Conservation (phyloP, 2,329 filamentous ascomycete species). For the Penicillium sp. region DNA sequence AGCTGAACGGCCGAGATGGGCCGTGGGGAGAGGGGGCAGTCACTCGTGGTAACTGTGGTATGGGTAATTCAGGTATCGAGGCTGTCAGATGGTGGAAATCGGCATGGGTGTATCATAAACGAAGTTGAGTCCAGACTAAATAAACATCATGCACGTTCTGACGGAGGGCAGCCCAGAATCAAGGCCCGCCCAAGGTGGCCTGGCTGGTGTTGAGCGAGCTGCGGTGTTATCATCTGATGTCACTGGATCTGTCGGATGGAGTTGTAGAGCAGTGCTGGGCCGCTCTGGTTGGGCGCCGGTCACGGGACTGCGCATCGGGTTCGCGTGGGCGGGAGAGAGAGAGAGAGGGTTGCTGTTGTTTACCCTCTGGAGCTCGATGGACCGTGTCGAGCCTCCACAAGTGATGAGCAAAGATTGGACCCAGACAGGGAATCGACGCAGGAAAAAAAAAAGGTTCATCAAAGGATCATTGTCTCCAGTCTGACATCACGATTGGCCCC, state of each 20-base stretch:
- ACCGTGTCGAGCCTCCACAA: background rate
- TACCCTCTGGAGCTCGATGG: constrained; percentile 6
- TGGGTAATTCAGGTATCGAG: constrained; percentile 15
- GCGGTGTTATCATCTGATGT: constrained; percentile 4
- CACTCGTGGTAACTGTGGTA: constrained; percentile 6
- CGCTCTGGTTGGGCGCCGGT: constrained; percentile 13
- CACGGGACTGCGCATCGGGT: constrained; percentile 21
- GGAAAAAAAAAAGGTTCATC: background rate
- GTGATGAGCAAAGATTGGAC: too few relatives aligned
- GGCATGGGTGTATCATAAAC: background rate
- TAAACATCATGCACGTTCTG: background rate
- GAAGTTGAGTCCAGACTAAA: background rate
- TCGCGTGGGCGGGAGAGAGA: constrained; percentile 12
- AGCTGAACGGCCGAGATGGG: background rate
- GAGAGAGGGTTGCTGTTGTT: constrained; percentile 15
- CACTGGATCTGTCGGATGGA: background rate
- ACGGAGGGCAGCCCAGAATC: background rate
- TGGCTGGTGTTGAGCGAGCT: background rate
- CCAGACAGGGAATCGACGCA: too few relatives aligned
- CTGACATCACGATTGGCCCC: constrained; percentile 17
- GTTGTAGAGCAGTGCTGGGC: background rate
- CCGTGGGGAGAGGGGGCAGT: too few relatives aligned
- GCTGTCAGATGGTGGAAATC: background rate
- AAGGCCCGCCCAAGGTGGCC: background rate
- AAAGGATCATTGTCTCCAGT: background rate